Evolutionary conservation across 1,284 basidiomycete species (phyloP), one percentile per base, ranked within the genome.

Genomic region (Irpex lacteus): DNA sequence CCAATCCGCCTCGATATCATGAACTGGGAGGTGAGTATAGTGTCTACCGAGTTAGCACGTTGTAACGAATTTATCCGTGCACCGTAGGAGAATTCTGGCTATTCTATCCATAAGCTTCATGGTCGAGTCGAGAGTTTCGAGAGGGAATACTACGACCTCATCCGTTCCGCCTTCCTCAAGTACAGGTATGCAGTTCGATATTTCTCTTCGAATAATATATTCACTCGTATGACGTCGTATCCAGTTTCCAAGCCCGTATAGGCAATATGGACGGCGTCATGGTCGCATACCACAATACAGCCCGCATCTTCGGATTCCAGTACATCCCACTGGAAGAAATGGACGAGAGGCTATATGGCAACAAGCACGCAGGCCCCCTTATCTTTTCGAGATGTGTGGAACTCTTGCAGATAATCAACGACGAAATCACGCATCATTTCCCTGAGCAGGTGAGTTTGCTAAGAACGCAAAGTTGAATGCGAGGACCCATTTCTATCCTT

Each of bases 241-340:
- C 21, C 38, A 94, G 92, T 70, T 94, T 98, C 80, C 97, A 99
- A 82, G 96, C 87, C 0, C 89, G 97, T 4, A 98, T 99, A 67
- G 97, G 97, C 2, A 88, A 92, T 72, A 99, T 99, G 97, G 96
- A 98, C 72, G 97, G 97, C 13, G 91, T 98, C 32, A 88, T 99
- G 70, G 87, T 98, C 36, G 94, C 96, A 7, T 98, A 98, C 74
- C 97, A 99, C 76, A 98, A 97, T 68, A 98, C 95, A 0, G 85
- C 85, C 6, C 84, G 86, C 13, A 86, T 97, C 63, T 97, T 96
- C 72, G 97, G 97, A 0, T 98, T 98, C 80, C 95, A 98, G 76
- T 99, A 99, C 73, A 79, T 98, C 38, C 84, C 94, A 0, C 78
- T 97, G 58, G 81, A 87, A 62, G 95, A 98, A 73, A 95, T 99